Evolutionary conservation across 1,284 basidiomycete species (phyloP), one percentile per base, ranked within the genome.

Genomic region (Sanghuangporus baumii): DNA sequence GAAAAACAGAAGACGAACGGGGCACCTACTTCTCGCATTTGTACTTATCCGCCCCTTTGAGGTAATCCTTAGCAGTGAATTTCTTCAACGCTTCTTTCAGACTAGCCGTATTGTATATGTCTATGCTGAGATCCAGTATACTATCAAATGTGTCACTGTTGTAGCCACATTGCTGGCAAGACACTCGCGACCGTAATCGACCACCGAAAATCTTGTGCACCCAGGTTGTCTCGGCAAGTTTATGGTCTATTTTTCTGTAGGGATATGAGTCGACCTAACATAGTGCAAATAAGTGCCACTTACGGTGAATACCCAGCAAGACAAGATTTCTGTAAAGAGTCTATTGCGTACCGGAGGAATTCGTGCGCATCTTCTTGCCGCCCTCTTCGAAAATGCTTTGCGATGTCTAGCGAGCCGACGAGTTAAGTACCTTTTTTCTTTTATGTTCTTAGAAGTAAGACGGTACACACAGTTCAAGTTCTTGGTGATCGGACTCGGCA

Each of bases 361-460:
- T 99, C 97, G 74, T 99, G 97, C 3, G 96, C 89, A 74, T 99
- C 97, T 74, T 99, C 97, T 75, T 99, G 97, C 66, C 94, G 79
- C n/a, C 93, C 94, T 72, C 79, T 84, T 57, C 89, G 86, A 81
- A 99, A 87, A 67, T 94, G 89, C 73, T 94, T 95, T 14, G 95
- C 95, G 68, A 99, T 96, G 11, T 81, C 94, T 96, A n/a, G 20
- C 69, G 2, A 23, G 20, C 20, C 12, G 43, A 23, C 31, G 14
- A 47, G 57, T 26, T n/a, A 54, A 37, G 16, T n/a, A n/a, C 31
- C 43, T 20, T 16, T 16, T 31, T 31, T 23, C 23, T 31, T 31
- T 31, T 5, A 31, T 31, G 26, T 31, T 31, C 26, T 37, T n/a
- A 54, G 16, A 54, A 54, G 6, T 3, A 26, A 51, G 34, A 31